Evolutionary conservation across 2,329 filamentous ascomycete species (phyloP).

Genomic region (Venturia effusa): DNA sequence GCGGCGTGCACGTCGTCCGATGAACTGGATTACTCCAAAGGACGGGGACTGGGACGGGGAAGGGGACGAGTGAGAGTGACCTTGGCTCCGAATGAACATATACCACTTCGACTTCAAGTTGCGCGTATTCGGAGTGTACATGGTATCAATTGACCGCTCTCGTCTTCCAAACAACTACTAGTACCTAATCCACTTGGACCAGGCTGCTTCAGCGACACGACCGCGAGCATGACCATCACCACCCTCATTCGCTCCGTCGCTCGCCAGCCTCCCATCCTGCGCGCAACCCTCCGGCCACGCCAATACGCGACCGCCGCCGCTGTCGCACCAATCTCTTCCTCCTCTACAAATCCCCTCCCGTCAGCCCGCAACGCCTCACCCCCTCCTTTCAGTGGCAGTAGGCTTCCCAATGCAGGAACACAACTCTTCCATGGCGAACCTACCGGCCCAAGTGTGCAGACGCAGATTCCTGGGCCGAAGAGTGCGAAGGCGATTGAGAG

Average conservation of each 20-base stretch:
- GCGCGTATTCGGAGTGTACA: no score
- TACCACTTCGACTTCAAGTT: no score
- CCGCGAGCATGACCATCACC: constrained; percentile 18
- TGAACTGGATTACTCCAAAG: no score
- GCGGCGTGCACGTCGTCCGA: no score
- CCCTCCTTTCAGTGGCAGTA: neutral
- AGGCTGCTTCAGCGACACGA: no score
- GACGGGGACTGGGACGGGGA: no score
- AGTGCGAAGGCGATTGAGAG: constrained; percentile 58
- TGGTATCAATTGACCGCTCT: neutral
- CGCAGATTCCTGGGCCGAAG: constrained; percentile 64
- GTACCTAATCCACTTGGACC: no score
- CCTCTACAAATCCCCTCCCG: neutral
- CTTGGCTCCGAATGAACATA: neutral
- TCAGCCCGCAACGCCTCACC: neutral
- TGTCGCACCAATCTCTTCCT: neutral
- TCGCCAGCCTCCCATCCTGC: constrained; percentile 13
- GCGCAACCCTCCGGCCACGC: constrained; percentile 16
- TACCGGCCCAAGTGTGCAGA: constrained; percentile 41
- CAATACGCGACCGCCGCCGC: neutral
- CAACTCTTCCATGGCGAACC: constrained; percentile 47
- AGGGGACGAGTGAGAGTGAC: no score
- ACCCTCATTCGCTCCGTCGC: constrained; percentile 14
- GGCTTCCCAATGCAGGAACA: neutral
- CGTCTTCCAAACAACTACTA: no score